Conservation (phyloP, 1,284 basidiomycete genomes). For the Takashimella koratensis region DNA sequence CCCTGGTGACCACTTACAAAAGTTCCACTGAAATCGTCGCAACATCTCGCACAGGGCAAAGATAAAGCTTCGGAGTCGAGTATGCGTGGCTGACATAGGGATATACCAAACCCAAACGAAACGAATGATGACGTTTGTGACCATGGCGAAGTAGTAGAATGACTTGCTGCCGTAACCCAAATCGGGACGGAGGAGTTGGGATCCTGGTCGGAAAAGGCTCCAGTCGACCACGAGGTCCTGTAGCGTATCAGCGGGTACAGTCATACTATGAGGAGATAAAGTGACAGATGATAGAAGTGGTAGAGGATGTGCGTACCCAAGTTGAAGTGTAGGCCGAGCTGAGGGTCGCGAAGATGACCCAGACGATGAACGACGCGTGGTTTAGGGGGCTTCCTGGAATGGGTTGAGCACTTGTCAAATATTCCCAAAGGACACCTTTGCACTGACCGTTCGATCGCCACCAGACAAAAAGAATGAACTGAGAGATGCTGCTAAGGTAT, state of each 20-base stretch:
- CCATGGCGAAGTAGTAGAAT: constrained; percentile 53
- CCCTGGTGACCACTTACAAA: constrained; percentile 59
- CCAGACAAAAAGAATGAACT: constrained; percentile 62
- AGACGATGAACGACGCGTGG: constrained; percentile 59
- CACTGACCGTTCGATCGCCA: constrained; percentile 66
- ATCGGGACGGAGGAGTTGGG: constrained; percentile 69
- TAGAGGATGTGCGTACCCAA: constrained; percentile 66
- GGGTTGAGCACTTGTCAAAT: constrained; percentile 5
- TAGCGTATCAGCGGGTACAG: constrained; percentile 1
- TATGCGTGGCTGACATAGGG: constrained; percentile 55
- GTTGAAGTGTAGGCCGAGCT: constrained; percentile 67
- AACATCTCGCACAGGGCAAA: constrained; percentile 71
- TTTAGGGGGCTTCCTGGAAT: constrained; percentile 40
- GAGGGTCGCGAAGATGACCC: constrained; percentile 60
- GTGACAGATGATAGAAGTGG: too few relatives aligned
- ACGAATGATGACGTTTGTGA: constrained; percentile 66
- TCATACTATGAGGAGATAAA: too few relatives aligned
- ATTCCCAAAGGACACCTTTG: neutral
- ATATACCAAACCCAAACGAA: constrained; percentile 82
- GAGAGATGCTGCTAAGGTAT: constrained; percentile 64
- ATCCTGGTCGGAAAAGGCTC: constrained; percentile 62
- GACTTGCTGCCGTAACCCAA: constrained; percentile 61
- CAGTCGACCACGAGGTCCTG: constrained; percentile 59
- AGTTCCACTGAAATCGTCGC: constrained; percentile 86
- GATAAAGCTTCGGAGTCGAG: constrained; percentile 63